Percentiles rank a stretch among this genome's conserved stretches.
phyloP scores from a whole-genome alignment of 768 basidiomycete genomes.

The Leccinellum albellum region DNA sequence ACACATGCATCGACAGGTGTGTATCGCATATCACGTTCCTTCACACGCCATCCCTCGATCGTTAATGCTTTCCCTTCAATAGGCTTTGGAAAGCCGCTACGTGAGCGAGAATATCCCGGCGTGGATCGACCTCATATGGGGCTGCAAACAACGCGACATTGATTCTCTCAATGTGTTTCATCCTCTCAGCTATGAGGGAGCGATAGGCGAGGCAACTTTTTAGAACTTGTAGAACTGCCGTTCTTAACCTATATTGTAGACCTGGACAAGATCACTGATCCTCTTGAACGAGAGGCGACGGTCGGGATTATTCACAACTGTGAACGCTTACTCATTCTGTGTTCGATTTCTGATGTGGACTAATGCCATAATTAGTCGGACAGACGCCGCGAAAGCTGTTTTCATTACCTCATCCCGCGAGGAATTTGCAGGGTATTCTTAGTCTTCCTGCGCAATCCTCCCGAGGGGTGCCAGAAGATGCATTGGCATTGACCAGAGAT shows the following conservation, averaged over 20 bases:
- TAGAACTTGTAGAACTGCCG: neutral
- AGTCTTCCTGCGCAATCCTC: constrained; percentile 67
- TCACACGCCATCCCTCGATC: neutral
- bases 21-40: constrained; percentile 7
- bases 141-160: constrained; percentile 76
- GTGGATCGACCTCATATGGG: constrained; percentile 97
- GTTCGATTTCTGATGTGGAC: neutral
- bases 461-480: constrained; percentile 84
- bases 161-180: constrained; percentile 84
- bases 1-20: constrained; percentile 67
- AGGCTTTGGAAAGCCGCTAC: constrained; percentile 86
- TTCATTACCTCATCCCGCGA: constrained; percentile 64
- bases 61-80: neutral
- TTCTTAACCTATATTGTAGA: constrained; percentile 41
- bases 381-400: constrained; percentile 92
- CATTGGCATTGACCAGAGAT: constrained; percentile 60
- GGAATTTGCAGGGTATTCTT: constrained; percentile 67
- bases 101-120: constrained; percentile 80
- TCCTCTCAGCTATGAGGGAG: constrained; percentile 89
- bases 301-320: constrained; percentile 96
- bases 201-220: constrained; percentile 52
- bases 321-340: constrained; percentile 26
- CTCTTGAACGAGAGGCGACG: constrained; percentile 85
- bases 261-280: constrained; percentile 80
- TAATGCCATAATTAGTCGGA: constrained; percentile 53